phyloP scores from a whole-genome alignment of 345 rosid species.

The Noccaea caerulescens region DNA sequence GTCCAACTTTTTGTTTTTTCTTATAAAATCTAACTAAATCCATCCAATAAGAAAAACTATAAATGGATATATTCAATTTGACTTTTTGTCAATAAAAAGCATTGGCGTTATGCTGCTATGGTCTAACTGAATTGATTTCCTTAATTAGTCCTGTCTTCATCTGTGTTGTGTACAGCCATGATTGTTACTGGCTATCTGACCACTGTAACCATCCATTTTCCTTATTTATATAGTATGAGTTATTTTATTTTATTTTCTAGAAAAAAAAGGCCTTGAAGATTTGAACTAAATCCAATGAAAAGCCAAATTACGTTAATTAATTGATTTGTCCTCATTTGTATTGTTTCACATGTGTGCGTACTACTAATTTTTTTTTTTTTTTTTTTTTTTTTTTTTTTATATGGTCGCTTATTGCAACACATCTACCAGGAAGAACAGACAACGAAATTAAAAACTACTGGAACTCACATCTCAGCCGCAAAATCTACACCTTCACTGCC shows the following conservation, averaged over 20 bases:
- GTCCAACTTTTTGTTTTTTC: constrained; percentile 4
- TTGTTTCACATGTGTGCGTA: constrained; percentile 2
- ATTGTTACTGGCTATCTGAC: not conserved
- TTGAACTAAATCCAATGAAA: no score
- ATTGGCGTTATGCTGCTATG: constrained; percentile 3
- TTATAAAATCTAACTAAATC: not conserved
- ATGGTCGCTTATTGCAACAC: constrained; percentile 88
- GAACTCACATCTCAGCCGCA: constrained; percentile 83
- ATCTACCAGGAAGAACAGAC: constrained; percentile 82
- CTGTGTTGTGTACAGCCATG: not conserved
- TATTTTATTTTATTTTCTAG: no score
- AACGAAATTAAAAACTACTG: constrained; percentile 92
- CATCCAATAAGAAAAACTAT: not conserved
- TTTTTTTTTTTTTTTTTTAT: constrained; percentile 31
- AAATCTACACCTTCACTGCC: constrained; percentile 51
- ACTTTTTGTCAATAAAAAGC: constrained; percentile 7
- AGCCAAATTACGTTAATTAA: not conserved
- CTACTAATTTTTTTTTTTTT: not conserved
- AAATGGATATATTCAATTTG: not conserved
- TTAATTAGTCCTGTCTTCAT: constrained; percentile 24
- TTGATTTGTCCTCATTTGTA: not conserved
- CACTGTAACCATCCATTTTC: not conserved
- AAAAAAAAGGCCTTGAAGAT: no score
- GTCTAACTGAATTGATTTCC: constrained; percentile 3
- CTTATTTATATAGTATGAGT: no score